Conservation (phyloP, 805 yeast species). For the Schizosaccharomyces cryophilus region DNA sequence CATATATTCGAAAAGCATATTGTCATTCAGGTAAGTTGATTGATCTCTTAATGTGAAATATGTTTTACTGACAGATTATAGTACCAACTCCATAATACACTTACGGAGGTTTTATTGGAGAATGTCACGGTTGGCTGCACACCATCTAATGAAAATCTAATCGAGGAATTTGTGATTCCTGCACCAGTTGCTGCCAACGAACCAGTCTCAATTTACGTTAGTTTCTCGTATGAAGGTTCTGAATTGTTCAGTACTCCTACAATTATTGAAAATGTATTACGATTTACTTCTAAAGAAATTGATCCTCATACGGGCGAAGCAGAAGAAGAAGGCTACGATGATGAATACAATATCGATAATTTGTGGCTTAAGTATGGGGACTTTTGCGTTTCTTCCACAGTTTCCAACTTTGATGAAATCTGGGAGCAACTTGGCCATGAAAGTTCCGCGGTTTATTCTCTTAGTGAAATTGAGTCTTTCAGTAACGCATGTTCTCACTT, state of each 20-base stretch:
- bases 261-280: constrained; percentile 37
- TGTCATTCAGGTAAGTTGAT: constrained; percentile 24
- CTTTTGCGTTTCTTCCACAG: constrained; percentile 50
- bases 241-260: constrained; percentile 16
- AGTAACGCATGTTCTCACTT: constrained; percentile 36
- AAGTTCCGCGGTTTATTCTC: constrained; percentile 38
- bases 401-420: constrained; percentile 45
- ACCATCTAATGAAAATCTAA: constrained; percentile 22
- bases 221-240: constrained; percentile 35
- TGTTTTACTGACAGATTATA: constrained; percentile 11
- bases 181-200: constrained; percentile 39
- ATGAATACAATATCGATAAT: constrained; percentile 77
- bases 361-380: constrained; percentile 57
- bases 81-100: constrained; percentile 63
- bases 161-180: constrained; percentile 54
- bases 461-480: constrained; percentile 23
- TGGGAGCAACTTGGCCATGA: constrained; percentile 49
- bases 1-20: constrained; percentile 55
- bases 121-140: constrained; percentile 40
- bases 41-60: too few relatives aligned
- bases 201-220: constrained; percentile 54
- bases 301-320: constrained; percentile 41
- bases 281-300: constrained; percentile 56
- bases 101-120: constrained; percentile 50
- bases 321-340: constrained; percentile 68